These are phyloP conservation scores for Bertia moriformis DNA, from an alignment of 2,329 filamentous ascomycete species.

Conservation along the genomic window DNA sequence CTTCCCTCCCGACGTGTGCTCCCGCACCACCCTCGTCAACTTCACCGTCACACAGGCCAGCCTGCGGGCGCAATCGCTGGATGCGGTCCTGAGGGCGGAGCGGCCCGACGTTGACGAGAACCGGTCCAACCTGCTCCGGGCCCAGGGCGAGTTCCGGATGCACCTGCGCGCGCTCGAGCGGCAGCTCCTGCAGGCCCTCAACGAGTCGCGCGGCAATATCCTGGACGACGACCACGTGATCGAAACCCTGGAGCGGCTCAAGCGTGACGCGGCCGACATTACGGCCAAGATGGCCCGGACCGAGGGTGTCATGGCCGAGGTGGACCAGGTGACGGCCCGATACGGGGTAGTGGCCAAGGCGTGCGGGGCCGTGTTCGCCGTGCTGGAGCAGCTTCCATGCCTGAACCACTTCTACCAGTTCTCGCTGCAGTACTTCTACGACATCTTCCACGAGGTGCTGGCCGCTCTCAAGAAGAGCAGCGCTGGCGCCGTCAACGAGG, in stretches of 20 bases:
- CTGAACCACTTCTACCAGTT: constrained; percentile 99
- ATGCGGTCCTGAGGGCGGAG: constrained; percentile 94
- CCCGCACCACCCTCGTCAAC: constrained; percentile 96
- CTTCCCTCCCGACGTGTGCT: constrained; percentile 94
- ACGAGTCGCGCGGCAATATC: constrained; percentile 94
- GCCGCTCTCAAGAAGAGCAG: constrained; percentile 63
- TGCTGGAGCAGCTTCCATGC: constrained; percentile 92
- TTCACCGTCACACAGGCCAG: constrained; percentile 98
- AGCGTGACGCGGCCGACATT: constrained; percentile 94
- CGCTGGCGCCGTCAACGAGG: background rate
- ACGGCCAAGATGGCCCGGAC: constrained; percentile 92
- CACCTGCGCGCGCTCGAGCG: constrained; percentile 92
- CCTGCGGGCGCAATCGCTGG: constrained; percentile 91
- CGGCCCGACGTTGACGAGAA: constrained; percentile 93
- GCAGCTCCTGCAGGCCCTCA: constrained; percentile 80
- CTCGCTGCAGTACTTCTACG: constrained; percentile 92
- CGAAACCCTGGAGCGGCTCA: constrained; percentile 89
- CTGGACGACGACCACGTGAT: constrained; percentile 97
- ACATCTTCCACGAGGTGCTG: constrained; percentile 90
- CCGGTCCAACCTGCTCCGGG: constrained; percentile 91
- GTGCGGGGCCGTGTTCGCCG: constrained; percentile 93
- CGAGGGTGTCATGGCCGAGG: constrained; percentile 94
- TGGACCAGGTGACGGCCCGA: constrained; percentile 86
- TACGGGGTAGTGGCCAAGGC: constrained; percentile 87
- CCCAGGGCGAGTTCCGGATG: constrained; percentile 96